Evolutionary conservation across 306 rosid species (phyloP).

Genomic region (Vigna trinervia): DNA sequence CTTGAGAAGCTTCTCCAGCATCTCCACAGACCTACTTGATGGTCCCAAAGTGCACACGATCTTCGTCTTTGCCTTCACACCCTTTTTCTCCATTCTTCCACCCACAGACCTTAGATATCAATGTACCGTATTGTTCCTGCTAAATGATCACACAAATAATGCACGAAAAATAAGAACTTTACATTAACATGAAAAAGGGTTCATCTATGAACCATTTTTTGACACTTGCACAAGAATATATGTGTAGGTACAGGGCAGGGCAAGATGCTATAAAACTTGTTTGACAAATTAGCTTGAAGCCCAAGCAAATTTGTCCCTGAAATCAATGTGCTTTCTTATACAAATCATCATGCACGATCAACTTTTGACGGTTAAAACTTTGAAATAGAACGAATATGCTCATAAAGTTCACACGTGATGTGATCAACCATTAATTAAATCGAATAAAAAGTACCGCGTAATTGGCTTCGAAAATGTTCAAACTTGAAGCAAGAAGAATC

Average conservation of each 20-base stretch:
- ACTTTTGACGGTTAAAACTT: constrained; percentile 26
- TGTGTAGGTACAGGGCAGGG: not conserved
- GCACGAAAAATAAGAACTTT: not conserved
- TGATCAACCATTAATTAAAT: not conserved
- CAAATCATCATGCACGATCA: constrained; percentile 9
- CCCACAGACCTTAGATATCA: not conserved
- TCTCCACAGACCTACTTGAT: constrained; percentile 28
- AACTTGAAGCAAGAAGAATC: not conserved
- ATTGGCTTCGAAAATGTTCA: not conserved
- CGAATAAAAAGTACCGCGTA: not conserved
- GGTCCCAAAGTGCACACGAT: constrained; percentile 40
- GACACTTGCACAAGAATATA: not conserved
- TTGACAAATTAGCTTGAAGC: constrained; percentile 6
- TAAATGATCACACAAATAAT: not conserved
- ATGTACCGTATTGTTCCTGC: not conserved
- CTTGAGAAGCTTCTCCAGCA: constrained; percentile 40
- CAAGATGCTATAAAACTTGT: constrained; percentile 27
- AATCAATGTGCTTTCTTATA: not conserved
- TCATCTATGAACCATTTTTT: not conserved
- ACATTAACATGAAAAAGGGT: not conserved
- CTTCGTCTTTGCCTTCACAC: constrained; percentile 15
- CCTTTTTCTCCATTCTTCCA: not conserved
- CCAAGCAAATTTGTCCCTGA: constrained; percentile 9
- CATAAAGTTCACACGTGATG: not conserved
- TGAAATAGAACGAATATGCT: constrained; percentile 30